phyloP scores from a whole-genome alignment of 2,329 filamentous ascomycete genomes.

The Diaporthe helianthi region DNA sequence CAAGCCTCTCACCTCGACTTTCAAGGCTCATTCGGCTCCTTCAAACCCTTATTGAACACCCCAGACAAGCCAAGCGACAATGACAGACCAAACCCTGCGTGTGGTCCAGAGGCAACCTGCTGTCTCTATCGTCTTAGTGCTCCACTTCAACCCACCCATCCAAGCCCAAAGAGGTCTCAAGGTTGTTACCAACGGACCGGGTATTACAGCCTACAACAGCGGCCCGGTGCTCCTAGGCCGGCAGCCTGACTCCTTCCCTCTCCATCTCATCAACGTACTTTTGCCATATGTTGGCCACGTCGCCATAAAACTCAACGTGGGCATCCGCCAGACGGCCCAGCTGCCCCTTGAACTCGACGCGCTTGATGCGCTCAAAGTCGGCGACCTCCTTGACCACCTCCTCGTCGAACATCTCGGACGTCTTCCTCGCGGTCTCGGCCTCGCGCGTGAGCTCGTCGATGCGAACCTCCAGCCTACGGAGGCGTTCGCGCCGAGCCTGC shows the following conservation, averaged over 20 bases:
- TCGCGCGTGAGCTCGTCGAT: slow-evolving; percentile 91
- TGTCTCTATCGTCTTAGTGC: not conserved
- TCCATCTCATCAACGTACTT: slow-evolving; percentile 89
- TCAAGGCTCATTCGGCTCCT: not conserved
- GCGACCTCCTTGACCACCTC: slow-evolving; percentile 91
- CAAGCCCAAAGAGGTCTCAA: not conserved
- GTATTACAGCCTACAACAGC: not conserved
- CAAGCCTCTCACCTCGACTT: not conserved
- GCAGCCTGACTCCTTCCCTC: slow-evolving; percentile 56
- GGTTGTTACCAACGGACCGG: not conserved
- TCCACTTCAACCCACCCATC: slow-evolving; percentile 4
- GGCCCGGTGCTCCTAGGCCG: slow-evolving; percentile 27
- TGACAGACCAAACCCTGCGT: not conserved
- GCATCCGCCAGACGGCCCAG: slow-evolving; percentile 83
- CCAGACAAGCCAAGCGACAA: not conserved
- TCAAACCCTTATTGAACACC: not conserved
- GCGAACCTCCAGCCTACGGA: slow-evolving; percentile 88
- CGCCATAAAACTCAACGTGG: slow-evolving; percentile 86
- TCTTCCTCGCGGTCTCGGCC: slow-evolving; percentile 86
- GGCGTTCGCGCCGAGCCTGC: slow-evolving; percentile 82
- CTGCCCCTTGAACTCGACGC: slow-evolving; percentile 87
- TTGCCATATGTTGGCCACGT: slow-evolving; percentile 85
- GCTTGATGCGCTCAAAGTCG: slow-evolving; percentile 97
- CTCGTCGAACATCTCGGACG: slow-evolving; percentile 92
- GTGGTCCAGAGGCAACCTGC: not conserved